Percentiles rank a stretch among this genome's conserved stretches.
phyloP scores from a whole-genome alignment of 2,329 filamentous ascomycete species.

The Exserohilum rostratum region DNA sequence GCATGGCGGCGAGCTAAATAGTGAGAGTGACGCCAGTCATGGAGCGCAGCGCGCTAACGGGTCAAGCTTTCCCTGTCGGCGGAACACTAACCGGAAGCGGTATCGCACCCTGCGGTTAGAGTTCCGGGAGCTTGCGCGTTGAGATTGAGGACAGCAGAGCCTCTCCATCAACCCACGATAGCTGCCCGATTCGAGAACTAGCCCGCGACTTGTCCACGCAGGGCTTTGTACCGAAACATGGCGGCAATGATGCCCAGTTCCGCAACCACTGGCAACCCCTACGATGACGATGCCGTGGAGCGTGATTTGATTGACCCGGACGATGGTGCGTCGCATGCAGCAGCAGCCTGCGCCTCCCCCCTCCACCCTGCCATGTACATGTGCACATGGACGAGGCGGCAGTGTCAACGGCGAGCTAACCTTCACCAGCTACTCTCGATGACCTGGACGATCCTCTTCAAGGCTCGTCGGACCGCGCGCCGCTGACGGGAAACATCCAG shows the following conservation, averaged over 20 bases:
- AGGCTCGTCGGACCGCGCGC: slow-evolving; percentile 72
- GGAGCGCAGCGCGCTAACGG: slow-evolving; percentile 23
- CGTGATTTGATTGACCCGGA: slow-evolving; percentile 61
- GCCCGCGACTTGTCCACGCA: slow-evolving; percentile 30
- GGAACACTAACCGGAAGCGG: slow-evolving; percentile 30
- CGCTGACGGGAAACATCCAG: slow-evolving; percentile 84
- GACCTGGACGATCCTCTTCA: slow-evolving; percentile 89
- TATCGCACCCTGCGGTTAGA: slow-evolving; percentile 24
- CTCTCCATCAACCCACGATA: slow-evolving; percentile 39
- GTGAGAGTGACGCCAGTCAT: slow-evolving; percentile 33
- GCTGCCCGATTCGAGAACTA: slow-evolving; percentile 33
- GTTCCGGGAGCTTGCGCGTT: slow-evolving; percentile 20
- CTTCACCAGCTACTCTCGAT: slow-evolving; percentile 74
- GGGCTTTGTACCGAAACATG: slow-evolving; percentile 43
- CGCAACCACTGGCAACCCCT: slow-evolving; percentile 47
- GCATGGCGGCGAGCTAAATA: slow-evolving; percentile 32
- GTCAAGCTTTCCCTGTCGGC: slow-evolving; percentile 30
- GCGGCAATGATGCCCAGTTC: slow-evolving; percentile 55
- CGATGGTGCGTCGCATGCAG: slow-evolving; percentile 51
- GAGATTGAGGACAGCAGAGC: slow-evolving; percentile 34
- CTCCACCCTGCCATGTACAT: slow-evolving; percentile 10
- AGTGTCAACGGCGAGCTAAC: slow-evolving; percentile 9
- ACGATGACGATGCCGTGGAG: slow-evolving; percentile 55
- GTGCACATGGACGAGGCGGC: neutral
- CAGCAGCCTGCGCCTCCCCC: slow-evolving; percentile 12